phyloP scores from a whole-genome alignment of 331 rosid species.

The Stylosanthes scabra region DNA sequence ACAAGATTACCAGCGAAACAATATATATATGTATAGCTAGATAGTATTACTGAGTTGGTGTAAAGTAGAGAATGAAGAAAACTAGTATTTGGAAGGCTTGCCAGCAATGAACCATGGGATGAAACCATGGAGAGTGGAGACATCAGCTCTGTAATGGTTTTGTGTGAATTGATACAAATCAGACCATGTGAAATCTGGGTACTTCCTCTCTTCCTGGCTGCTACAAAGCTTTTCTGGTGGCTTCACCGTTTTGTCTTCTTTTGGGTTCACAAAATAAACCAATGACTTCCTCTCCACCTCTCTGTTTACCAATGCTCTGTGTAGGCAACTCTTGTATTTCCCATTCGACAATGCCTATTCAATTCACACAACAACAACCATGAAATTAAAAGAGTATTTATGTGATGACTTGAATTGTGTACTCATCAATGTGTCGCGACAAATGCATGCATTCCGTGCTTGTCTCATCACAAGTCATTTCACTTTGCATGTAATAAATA shows the following conservation, averaged over 20 bases:
- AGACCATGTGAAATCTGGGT: slow-evolving; percentile 81
- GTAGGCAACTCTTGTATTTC: slow-evolving; percentile 60
- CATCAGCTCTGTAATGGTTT: slow-evolving; percentile 55
- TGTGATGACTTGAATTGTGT: too few relatives aligned
- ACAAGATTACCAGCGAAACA: background rate
- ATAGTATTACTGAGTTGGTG: too few relatives aligned
- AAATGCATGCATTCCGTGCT: background rate
- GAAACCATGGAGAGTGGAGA: slow-evolving; percentile 56
- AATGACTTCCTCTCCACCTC: slow-evolving; percentile 46
- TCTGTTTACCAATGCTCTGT: slow-evolving; percentile 55
- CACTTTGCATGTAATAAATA: background rate
- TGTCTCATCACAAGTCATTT: background rate
- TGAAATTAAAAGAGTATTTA: too few relatives aligned
- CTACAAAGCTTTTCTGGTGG: slow-evolving; percentile 41
- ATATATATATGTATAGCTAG: background rate
- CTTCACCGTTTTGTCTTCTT: slow-evolving; percentile 46
- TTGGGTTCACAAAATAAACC: slow-evolving; percentile 49
- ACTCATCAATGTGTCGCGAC: too few relatives aligned
- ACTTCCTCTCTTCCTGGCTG: slow-evolving; percentile 48
- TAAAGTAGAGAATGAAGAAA: too few relatives aligned
- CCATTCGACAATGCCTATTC: slow-evolving; percentile 58
- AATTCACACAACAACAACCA: too few relatives aligned
- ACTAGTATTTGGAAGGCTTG: slow-evolving; percentile 33
- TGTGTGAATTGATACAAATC: slow-evolving; percentile 57
- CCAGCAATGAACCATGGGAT: slow-evolving; percentile 45